Base-by-base conservation (phyloP, 345 rosid species). In the Murraya koenigii region DNA sequence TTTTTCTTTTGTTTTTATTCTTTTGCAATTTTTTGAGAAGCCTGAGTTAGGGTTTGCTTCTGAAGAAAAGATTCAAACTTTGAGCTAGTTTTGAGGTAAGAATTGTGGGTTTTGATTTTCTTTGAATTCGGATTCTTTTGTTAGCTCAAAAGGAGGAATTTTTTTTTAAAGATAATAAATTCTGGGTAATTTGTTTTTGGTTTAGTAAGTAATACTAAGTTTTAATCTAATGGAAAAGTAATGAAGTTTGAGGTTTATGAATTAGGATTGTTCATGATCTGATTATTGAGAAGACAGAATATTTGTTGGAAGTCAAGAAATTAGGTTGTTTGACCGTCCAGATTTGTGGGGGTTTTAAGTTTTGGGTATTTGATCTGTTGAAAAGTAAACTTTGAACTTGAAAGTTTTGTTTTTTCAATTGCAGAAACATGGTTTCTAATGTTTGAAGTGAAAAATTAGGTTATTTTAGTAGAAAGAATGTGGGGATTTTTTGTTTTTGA, bases 81-180 rank as follows among this genome's bases (percentile, higher is more conserved):
- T 75, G 49, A 58, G 73, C 59, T 32, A 47, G 55, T 66, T 62
- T 49, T 62, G 71, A 44, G 85, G 85, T 82, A 75, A 71, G 44
- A 49, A 36, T 66, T 33, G 32, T 61, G 69, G 35, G 22, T 30
- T 17, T 26, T 20, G 13, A 55, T 76, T 58, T 54, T 55, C 41
- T 52, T 25, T 66, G 26, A 69, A 70, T 49, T 35, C 11, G 35
- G 30, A 44, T 22, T 78, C 64, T 28, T 32, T 56, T 26, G 19
- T 64, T 19, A 63, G 59, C 59, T 74, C 20, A 28, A 26, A 17
- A 30, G 74, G 6, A 64, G 22, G 17, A 11, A 28, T 19, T 32
- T 64, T 6, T 26, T 41, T 7, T 20, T 66, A 39, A 52, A 74
- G 23, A 44, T 56, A 19, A 5, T 19, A 47, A 30, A 5, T 23